phyloP scores from a whole-genome alignment of 768 basidiomycete species.

The Rhodotorula graminis region DNA sequence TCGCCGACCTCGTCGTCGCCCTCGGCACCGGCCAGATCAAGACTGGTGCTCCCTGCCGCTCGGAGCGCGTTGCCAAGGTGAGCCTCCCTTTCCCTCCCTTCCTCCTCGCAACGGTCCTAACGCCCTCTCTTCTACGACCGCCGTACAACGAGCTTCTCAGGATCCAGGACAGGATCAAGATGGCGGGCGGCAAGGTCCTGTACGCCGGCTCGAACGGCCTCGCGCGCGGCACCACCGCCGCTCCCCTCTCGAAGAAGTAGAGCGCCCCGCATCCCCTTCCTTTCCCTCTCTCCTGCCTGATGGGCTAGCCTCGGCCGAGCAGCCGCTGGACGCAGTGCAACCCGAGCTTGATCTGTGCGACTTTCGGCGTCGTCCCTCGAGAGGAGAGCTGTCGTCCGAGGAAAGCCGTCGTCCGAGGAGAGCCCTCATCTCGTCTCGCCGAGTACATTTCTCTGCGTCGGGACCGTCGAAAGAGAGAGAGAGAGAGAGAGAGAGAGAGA shows the following conservation, averaged over 20 bases:
- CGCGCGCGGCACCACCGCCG: slow-evolving; percentile 27
- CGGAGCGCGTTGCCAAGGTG: slow-evolving; percentile 86
- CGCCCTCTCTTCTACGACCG: neutral
- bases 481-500: no score
- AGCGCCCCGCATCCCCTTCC: neutral
- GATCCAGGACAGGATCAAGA: slow-evolving; percentile 74
- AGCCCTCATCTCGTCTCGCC: no score
- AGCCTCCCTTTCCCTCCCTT: neutral
- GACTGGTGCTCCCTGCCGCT: slow-evolving; percentile 93
- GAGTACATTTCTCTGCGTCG: no score
- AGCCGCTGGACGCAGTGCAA: no score
- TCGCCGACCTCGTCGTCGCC: slow-evolving; percentile 58
- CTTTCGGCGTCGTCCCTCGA: no score
- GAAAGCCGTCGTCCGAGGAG: no score
- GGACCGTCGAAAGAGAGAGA: no score
- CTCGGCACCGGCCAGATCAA: slow-evolving; percentile 91
- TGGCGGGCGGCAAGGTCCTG: slow-evolving; percentile 4
- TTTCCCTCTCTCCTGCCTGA: neutral
- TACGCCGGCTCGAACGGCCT: slow-evolving; percentile 25
- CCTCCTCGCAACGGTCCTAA: neutral
- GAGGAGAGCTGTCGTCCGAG: no score
- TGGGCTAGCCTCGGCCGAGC: neutral
- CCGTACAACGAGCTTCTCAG: slow-evolving; percentile 57
- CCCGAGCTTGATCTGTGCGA: no score
- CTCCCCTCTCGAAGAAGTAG: slow-evolving; percentile 25